Conservation (phyloP, 2,329 filamentous ascomycete species). For the Claviceps pusilla region DNA sequence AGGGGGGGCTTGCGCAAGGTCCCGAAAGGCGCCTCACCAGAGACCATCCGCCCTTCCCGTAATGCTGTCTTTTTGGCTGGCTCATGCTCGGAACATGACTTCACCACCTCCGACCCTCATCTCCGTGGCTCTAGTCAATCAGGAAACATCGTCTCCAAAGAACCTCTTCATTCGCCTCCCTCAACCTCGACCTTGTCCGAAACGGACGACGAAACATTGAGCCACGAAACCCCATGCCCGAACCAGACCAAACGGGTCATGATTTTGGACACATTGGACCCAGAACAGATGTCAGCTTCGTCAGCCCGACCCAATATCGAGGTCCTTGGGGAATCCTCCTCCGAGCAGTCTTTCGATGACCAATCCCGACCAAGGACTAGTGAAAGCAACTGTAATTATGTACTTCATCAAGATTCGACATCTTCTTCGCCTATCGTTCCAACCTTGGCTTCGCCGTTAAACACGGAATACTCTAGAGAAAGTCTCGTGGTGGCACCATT, state of each 20-base stretch:
- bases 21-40: conserved; percentile 8
- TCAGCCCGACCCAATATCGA: conserved; percentile 36
- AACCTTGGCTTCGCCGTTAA: background rate
- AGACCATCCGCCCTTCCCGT: background rate
- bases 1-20: conserved; percentile 41
- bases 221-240: conserved; percentile 6
- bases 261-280: conserved; percentile 11
- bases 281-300: conserved; percentile 26
- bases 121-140: background rate
- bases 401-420: conserved; percentile 32
- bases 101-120: background rate
- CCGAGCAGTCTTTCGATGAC: conserved; percentile 23
- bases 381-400: conserved; percentile 36
- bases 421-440: conserved; percentile 11
- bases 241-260: background rate
- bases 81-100: background rate
- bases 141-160: conserved; percentile 10
- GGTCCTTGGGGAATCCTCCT: conserved; percentile 34
- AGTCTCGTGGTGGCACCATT: conserved; percentile 44
- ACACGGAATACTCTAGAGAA: conserved; percentile 41
- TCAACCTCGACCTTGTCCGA: conserved; percentile 32
- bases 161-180: conserved; percentile 15
- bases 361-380: conserved; percentile 20
- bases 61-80: background rate
- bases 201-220: conserved; percentile 41